Conservation (phyloP, 1,284 basidiomycete genomes). For the Coniferiporia sulphurascens region DNA sequence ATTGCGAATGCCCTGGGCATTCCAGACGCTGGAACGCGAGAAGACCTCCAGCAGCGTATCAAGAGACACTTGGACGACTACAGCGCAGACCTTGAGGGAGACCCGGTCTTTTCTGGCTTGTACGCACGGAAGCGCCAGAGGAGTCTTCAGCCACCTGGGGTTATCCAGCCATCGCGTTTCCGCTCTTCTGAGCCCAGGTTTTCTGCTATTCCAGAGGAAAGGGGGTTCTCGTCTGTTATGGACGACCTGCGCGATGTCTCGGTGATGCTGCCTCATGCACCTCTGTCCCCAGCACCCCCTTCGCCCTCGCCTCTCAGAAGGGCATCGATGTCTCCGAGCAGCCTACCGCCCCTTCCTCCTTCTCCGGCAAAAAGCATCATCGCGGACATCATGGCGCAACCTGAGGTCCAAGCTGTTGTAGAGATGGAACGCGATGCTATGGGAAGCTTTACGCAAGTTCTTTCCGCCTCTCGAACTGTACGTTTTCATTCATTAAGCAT, state of each 20-base stretch:
- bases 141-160: constrained; percentile 34
- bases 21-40: constrained; percentile 51
- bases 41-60: constrained; percentile 52
- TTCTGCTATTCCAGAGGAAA: constrained; percentile 14
- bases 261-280: constrained; percentile 43
- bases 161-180: constrained; percentile 9
- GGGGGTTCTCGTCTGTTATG: constrained; percentile 40
- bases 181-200: constrained; percentile 24
- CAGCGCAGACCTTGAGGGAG: constrained; percentile 44
- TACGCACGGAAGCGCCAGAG: constrained; percentile 36
- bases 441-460: not conserved
- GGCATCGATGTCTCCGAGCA: constrained; percentile 32
- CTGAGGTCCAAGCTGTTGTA: constrained; percentile 9
- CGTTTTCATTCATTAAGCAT: not conserved
- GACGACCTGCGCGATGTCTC: constrained; percentile 43
- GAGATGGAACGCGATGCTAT: constrained; percentile 3
- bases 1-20: constrained; percentile 49
- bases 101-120: constrained; percentile 51
- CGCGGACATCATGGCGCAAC: constrained; percentile 1
- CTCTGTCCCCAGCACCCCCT: constrained; percentile 24
- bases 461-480: constrained; percentile 5
- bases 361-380: constrained; percentile 25
- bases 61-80: constrained; percentile 52
- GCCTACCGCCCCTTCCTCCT: constrained; percentile 32
- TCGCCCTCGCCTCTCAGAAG: constrained; percentile 6